Conservation (phyloP, 1,284 basidiomycete genomes). For the Agroathelia rolfsii region DNA sequence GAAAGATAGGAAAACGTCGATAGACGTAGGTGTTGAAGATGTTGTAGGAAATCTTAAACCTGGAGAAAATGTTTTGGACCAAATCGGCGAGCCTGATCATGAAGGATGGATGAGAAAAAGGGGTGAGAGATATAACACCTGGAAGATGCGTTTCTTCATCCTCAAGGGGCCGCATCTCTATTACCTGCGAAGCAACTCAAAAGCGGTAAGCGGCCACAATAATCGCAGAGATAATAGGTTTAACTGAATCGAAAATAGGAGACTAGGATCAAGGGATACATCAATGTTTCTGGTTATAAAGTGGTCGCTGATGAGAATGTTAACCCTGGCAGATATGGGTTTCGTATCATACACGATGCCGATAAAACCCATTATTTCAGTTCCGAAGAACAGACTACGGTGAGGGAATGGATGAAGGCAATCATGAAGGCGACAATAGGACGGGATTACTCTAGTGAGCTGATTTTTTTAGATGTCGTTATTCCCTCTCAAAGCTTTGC, state of each 20-base stretch:
- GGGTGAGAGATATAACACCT: slow-evolving; percentile 86
- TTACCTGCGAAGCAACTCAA: slow-evolving; percentile 64
- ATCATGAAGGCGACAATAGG: slow-evolving; percentile 98
- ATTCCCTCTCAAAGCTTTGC: background rate
- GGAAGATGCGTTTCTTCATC: slow-evolving; percentile 93
- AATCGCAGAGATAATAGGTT: no score
- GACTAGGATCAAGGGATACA: slow-evolving; percentile 90
- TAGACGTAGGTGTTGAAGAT: slow-evolving; percentile 7
- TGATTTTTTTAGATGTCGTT: slow-evolving; percentile 1
- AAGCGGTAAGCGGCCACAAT: slow-evolving; percentile 39
- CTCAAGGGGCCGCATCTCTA: slow-evolving; percentile 90
- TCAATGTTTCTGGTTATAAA: slow-evolving; percentile 88
- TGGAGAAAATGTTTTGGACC: slow-evolving; percentile 69
- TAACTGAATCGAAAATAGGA: no score
- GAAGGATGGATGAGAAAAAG: slow-evolving; percentile 94
- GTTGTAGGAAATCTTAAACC: slow-evolving; percentile 37
- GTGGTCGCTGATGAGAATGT: slow-evolving; percentile 90
- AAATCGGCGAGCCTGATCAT: slow-evolving; percentile 84
- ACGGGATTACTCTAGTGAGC: slow-evolving; percentile 80
- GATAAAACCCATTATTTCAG: slow-evolving; percentile 90
- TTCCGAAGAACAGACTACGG: slow-evolving; percentile 73
- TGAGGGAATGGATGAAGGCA: slow-evolving; percentile 99
- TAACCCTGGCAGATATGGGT: slow-evolving; percentile 89
- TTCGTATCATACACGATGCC: slow-evolving; percentile 86
- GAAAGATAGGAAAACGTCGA: slow-evolving; percentile 15